phyloP scores from a whole-genome alignment of 371 early-diverging fungal species.

The Syncephalastrum sp. region DNA sequence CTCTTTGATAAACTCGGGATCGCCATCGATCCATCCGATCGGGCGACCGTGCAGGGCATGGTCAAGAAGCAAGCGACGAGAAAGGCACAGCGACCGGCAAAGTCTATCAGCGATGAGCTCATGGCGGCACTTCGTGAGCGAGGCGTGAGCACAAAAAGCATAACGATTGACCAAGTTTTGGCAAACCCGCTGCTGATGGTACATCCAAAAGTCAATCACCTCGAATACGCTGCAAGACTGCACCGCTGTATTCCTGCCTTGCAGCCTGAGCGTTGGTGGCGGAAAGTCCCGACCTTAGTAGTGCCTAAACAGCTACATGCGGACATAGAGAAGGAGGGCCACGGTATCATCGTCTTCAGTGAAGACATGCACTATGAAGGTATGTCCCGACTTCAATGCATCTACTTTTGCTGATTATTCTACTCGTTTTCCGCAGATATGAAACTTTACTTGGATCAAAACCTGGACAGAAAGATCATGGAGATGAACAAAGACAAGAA shows the following conservation, averaged over 20 bases:
- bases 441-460: no score
- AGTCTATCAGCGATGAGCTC: slow-evolving; percentile 29
- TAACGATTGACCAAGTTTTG: slow-evolving; percentile 9
- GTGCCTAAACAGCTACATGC: slow-evolving; percentile 13
- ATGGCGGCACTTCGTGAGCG: slow-evolving; percentile 28
- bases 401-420: no score
- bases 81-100: not conserved
- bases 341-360: slow-evolving; percentile 16
- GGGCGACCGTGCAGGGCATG: slow-evolving; percentile 25
- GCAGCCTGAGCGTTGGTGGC: slow-evolving; percentile 41
- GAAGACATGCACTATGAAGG: slow-evolving; percentile 22
- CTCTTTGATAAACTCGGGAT: slow-evolving; percentile 29
- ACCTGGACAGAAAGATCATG: no score
- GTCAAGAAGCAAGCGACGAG: slow-evolving; percentile 4
- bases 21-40: slow-evolving; percentile 22
- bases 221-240: slow-evolving; percentile 14
- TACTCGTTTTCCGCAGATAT: no score
- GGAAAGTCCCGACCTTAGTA: slow-evolving; percentile 29
- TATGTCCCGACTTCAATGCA: not conserved
- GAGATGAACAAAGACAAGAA: no score
- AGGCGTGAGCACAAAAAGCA: slow-evolving; percentile 5
- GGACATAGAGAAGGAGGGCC: slow-evolving; percentile 5
- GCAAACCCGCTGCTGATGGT: slow-evolving; percentile 26
- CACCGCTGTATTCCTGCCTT: slow-evolving; percentile 24
- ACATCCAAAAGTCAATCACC: slow-evolving; percentile 21